These are phyloP conservation scores for Byssochlamys sp. DNA, from an alignment of 2,329 filamentous ascomycete species.

Conservation along the genomic window DNA sequence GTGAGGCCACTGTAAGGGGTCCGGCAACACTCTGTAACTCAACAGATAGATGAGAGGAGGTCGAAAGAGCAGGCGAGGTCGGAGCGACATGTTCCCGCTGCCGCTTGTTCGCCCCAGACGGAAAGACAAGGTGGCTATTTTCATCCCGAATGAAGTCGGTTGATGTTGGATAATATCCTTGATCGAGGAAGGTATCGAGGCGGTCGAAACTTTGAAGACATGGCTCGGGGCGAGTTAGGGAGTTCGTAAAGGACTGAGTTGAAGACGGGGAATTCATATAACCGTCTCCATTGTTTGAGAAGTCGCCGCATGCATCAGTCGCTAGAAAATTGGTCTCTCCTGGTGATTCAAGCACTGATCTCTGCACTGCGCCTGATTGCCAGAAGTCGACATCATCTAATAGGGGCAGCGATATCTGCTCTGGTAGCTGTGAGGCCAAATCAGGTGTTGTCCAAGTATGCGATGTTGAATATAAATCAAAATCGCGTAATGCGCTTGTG, in stretches of 20 bases:
- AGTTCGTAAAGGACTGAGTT: slow-evolving; percentile 6
- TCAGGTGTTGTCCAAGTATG: not conserved
- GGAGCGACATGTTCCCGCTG: not conserved
- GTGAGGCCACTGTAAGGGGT: slow-evolving; percentile 5
- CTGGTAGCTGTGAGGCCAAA: not conserved
- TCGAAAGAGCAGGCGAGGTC: slow-evolving; percentile 14
- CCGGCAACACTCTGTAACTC: slow-evolving; percentile 3
- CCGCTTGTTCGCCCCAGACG: slow-evolving; percentile 5
- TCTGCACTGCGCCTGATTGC: not conserved
- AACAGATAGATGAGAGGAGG: slow-evolving; percentile 13
- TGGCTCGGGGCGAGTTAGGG: slow-evolving; percentile 3
- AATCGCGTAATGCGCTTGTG: not conserved
- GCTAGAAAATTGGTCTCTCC: not conserved
- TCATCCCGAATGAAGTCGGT: slow-evolving; percentile 3
- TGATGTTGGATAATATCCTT: slow-evolving; percentile 1
- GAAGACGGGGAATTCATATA: slow-evolving; percentile 2
- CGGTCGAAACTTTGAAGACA: slow-evolving; percentile 5
- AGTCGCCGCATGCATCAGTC: not conserved
- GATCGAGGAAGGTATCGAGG: slow-evolving; percentile 5
- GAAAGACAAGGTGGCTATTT: slow-evolving; percentile 5
- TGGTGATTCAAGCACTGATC: not conserved
- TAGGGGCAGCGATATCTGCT: not conserved
- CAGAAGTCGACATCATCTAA: not conserved
- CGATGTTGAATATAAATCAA: not conserved
- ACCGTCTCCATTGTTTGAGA: not conserved